These are phyloP conservation scores for Laetiporus sulphureus DNA, from an alignment of 1,284 basidiomycete species.

Conservation along the genomic window DNA sequence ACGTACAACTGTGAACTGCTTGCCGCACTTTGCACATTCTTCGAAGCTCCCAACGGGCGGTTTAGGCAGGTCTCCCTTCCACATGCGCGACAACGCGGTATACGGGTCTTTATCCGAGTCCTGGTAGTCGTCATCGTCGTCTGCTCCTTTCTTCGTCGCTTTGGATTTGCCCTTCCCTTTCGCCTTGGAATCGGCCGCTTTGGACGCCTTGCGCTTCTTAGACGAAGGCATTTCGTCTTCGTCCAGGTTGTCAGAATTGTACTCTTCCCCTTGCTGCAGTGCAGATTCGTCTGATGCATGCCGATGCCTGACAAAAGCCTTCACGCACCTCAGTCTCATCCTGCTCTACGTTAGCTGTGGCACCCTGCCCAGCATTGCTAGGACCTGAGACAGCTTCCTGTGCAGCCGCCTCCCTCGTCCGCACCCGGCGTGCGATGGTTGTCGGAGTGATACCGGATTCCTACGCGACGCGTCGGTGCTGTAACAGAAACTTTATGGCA, in stretches of 20 bases:
- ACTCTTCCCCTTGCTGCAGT: constrained; percentile 39
- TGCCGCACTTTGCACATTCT: constrained; percentile 76
- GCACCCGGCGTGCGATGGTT: constrained; percentile 54
- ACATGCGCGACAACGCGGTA: constrained; percentile 53
- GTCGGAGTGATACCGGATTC: constrained; percentile 74
- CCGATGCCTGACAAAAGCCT: not conserved
- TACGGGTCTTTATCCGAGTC: constrained; percentile 44
- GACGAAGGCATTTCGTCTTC: constrained; percentile 34
- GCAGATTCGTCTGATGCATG: not conserved
- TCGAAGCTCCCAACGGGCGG: constrained; percentile 78
- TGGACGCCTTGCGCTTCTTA: constrained; percentile 41
- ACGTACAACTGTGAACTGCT: constrained; percentile 86
- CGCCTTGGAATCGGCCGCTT: constrained; percentile 30
- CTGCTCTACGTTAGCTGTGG: constrained; percentile 25
- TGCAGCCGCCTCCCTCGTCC: constrained; percentile 31
- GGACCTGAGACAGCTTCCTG: constrained; percentile 41
- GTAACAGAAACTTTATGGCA: not conserved
- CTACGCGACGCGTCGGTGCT: not conserved
- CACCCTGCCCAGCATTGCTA: constrained; percentile 29
- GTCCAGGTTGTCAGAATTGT: constrained; percentile 71
- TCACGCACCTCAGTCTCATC: constrained; percentile 16
- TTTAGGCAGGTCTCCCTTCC: constrained; percentile 39
- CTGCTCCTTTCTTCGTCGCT: constrained; percentile 38
- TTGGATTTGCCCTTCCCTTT: constrained; percentile 24
- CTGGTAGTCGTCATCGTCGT: constrained; percentile 38